Conservation (phyloP, 169 alveolate species). For the Plasmodium gaboni region DNA sequence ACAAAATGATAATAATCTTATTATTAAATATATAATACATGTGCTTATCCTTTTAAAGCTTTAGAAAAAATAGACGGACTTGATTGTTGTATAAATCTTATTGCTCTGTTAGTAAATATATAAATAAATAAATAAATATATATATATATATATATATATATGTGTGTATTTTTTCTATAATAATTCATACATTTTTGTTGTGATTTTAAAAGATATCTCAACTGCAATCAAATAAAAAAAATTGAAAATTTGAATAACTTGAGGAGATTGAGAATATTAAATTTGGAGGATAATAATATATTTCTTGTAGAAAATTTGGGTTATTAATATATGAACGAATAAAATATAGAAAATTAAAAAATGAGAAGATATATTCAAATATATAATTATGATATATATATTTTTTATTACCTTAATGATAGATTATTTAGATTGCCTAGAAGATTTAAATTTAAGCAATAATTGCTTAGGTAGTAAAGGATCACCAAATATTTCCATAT, state of each 20-base stretch:
- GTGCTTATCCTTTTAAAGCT: constrained; percentile 20
- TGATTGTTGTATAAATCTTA: constrained; percentile 47
- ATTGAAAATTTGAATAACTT: constrained; percentile 50
- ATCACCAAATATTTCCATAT: constrained; percentile 8
- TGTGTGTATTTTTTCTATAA: constrained; percentile 2
- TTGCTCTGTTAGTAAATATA: constrained; percentile 58
- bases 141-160: not conserved
- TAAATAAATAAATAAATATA: not conserved
- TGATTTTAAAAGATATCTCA: constrained; percentile 29
- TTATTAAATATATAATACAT: too few species aligned
- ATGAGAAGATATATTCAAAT: not conserved
- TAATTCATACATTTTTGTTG: not conserved
- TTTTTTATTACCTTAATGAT: not conserved
- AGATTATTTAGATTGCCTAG: constrained; percentile 40
- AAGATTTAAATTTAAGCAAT: constrained; percentile 58
- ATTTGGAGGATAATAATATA: constrained; percentile 62
- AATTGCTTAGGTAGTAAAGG: constrained; percentile 66
- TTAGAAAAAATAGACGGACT: constrained; percentile 51
- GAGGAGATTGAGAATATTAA: constrained; percentile 39
- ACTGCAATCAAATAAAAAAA: constrained; percentile 41
- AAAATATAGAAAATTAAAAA: too few species aligned
- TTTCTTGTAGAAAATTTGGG: constrained; percentile 67
- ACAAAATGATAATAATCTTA: too few species aligned
- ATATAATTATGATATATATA: not conserved
- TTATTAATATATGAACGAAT: constrained; percentile 3